A percentile compares a stretch with the other conserved stretches of the same genome.
Conservation (phyloP, 2,329 filamentous ascomycete genomes). For the Microsporum audouinii region DNA sequence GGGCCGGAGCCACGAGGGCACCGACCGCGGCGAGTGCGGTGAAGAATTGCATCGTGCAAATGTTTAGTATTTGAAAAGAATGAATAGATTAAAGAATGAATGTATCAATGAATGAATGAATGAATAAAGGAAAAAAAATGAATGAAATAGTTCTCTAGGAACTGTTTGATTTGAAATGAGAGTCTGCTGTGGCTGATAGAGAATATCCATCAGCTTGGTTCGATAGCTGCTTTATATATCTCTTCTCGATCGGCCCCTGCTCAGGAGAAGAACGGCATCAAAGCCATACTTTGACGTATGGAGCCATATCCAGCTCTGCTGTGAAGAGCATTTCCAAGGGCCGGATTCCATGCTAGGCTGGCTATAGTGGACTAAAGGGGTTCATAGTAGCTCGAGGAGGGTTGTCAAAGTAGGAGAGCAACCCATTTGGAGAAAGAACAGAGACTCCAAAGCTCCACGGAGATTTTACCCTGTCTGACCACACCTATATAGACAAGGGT, state of each 20-base stretch:
- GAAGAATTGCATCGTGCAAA: conserved; percentile 8
- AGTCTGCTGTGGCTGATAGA: background rate
- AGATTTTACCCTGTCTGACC: background rate
- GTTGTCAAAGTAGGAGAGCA: background rate
- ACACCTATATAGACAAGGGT: background rate
- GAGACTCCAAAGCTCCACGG: background rate
- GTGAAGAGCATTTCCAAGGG: background rate
- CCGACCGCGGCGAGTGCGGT: conserved; percentile 17
- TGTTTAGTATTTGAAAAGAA: background rate
- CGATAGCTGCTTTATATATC: background rate
- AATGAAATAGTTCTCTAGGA: background rate
- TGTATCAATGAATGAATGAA: background rate
- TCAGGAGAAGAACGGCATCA: background rate
- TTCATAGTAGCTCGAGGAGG: background rate
- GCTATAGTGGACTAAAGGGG: background rate
- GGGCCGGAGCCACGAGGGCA: conserved; percentile 4
- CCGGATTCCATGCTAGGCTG: background rate
- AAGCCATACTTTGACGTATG: background rate
- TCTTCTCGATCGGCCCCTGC: background rate
- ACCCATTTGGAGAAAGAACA: background rate
- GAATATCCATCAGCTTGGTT: background rate
- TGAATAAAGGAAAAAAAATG: background rate
- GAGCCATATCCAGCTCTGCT: background rate
- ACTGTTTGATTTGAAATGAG: background rate
- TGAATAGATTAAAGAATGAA: conserved; percentile 2